Conservation (phyloP, 140 eudicot species). For the Ambrosia hybrid region DNA sequence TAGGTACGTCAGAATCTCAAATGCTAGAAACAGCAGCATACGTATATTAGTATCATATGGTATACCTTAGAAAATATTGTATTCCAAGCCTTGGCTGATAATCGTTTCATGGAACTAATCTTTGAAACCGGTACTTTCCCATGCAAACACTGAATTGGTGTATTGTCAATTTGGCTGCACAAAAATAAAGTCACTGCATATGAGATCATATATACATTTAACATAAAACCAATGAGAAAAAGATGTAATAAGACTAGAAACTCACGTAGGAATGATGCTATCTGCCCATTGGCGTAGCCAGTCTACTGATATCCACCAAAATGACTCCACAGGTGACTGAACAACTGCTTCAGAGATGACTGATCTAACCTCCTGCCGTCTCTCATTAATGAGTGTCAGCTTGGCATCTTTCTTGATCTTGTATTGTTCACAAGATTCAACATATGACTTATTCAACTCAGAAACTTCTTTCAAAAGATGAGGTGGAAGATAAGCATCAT, state of each 20-base stretch:
- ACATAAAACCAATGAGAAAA: constrained; percentile 19
- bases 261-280: constrained; percentile 61
- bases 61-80: constrained; percentile 70
- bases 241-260: constrained; percentile 7
- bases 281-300: constrained; percentile 99
- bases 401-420: constrained; percentile 56
- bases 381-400: constrained; percentile 53
- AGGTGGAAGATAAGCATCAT: constrained; percentile 53
- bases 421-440: constrained; percentile 64
- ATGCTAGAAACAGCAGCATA: too few relatives aligned
- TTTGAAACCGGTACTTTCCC: constrained; percentile 88
- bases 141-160: constrained; percentile 68
- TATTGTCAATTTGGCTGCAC: constrained; percentile 82
- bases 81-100: constrained; percentile 84
- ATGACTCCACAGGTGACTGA: constrained; percentile 55
- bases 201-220: not conserved
- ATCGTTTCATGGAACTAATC: constrained; percentile 66
- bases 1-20: too few relatives aligned
- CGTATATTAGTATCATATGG: not conserved
- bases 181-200: constrained; percentile 14
- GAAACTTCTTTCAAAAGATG: constrained; percentile 70
- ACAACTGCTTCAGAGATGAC: constrained; percentile 84
- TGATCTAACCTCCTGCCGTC: constrained; percentile 85
- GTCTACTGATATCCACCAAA: constrained; percentile 82
- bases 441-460: constrained; percentile 48